Conservation (phyloP, 108 stramenopile genomes). For the Nannochloropsis gaditana region DNA sequence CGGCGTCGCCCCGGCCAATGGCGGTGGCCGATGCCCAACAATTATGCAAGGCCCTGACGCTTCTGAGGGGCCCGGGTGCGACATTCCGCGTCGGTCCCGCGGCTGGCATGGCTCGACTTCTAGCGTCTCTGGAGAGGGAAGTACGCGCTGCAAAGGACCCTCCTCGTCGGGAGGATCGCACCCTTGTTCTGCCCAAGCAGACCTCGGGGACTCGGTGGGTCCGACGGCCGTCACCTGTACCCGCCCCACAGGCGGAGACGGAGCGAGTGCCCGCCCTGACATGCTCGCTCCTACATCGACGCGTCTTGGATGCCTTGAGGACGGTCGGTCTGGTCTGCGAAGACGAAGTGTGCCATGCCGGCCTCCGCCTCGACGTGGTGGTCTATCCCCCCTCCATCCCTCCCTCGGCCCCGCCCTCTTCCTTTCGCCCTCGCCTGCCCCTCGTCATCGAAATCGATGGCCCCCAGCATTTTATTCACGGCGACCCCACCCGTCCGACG, state of each 20-base stretch:
- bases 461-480: slow-evolving; percentile 17
- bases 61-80: neutral
- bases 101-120: neutral
- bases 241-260: neutral
- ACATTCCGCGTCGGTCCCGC: neutral
- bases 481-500: slow-evolving; percentile 13
- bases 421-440: neutral
- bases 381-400: neutral
- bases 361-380: neutral
- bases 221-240: neutral
- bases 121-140: neutral
- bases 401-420: neutral
- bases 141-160: no score
- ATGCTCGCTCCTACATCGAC: neutral
- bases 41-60: neutral
- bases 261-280: neutral
- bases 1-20: neutral
- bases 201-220: neutral
- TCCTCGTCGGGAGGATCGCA: no score
- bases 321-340: neutral
- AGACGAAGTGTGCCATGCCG: neutral
- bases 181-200: no score
- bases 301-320: neutral
- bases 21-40: neutral
- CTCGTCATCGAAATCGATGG: neutral